Evolutionary conservation across 2,329 filamentous ascomycete genomes (phyloP).

Genomic region (Aspergillus sp.): DNA sequence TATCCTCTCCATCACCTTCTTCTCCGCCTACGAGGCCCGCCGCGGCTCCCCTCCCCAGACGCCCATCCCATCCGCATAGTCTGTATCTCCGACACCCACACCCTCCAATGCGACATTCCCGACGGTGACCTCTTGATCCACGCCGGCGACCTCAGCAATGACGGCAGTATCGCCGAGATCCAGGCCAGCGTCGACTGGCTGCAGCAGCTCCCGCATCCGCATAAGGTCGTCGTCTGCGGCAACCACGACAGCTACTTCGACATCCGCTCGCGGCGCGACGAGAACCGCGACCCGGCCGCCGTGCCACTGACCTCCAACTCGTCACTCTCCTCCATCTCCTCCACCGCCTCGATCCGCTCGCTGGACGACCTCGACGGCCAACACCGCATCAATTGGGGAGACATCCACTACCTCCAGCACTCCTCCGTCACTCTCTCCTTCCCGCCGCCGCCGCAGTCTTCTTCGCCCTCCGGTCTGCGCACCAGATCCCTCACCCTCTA

Average conservation of each 20-base stretch:
- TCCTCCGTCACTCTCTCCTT: conserved; percentile 56
- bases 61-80: conserved; percentile 60
- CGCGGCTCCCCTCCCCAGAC: conserved; percentile 49
- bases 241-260: conserved; percentile 90
- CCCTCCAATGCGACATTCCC: conserved; percentile 48
- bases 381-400: conserved; percentile 55
- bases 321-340: conserved; percentile 22
- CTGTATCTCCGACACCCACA: conserved; percentile 83
- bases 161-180: conserved; percentile 62
- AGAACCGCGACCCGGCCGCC: conserved; percentile 40
- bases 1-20: conserved; percentile 55
- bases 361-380: conserved; percentile 35
- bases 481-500: conserved; percentile 58
- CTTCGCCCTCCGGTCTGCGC: conserved; percentile 17
- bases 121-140: conserved; percentile 80
- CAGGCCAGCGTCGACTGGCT: conserved; percentile 83
- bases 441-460: conserved; percentile 40
- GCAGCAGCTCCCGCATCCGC: conserved; percentile 57
- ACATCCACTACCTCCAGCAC: conserved; percentile 67
- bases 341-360: conserved; percentile 28
- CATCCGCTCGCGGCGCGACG: conserved; percentile 47
- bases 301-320: conserved; percentile 3
- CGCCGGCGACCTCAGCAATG: conserved; percentile 72
- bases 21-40: conserved; percentile 57
- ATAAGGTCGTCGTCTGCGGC: conserved; percentile 76